These are phyloP conservation scores for Fusarium sp. DNA, from an alignment of 2,329 filamentous ascomycete species.

Conservation along the genomic window DNA sequence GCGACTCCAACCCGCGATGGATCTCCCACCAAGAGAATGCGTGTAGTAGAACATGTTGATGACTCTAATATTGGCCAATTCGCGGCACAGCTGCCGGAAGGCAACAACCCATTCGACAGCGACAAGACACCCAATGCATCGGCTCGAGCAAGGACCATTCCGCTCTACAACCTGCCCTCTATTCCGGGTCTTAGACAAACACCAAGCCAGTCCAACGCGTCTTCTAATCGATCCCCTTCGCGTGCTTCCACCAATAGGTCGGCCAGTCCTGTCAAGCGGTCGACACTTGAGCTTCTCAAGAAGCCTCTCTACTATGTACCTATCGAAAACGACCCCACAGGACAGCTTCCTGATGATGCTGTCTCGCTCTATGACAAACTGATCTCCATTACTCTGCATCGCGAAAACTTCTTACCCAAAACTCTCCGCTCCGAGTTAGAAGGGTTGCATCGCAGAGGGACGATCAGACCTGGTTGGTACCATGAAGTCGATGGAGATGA, in stretches of 20 bases:
- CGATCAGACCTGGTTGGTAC: neutral
- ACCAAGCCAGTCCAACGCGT: neutral
- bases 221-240: neutral
- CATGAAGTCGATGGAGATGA: neutral
- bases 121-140: neutral
- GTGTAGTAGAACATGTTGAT: neutral
- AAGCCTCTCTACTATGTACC: neutral
- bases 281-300: neutral
- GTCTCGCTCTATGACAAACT: neutral
- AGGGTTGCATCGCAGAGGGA: neutral
- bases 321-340: neutral
- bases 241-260: neutral
- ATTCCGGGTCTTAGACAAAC: neutral
- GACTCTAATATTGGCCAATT: neutral
- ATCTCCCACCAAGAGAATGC: neutral
- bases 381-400: neutral
- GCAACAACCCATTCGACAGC: neutral
- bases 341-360: neutral
- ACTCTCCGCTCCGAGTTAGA: neutral
- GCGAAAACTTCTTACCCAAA: neutral
- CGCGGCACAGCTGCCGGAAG: neutral
- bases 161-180: neutral
- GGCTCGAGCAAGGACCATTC: neutral
- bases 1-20: neutral
- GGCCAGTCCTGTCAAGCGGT: neutral